Evolutionary conservation across 441 rosid species (phyloP).

Genomic region (Adansonia gregorii): DNA sequence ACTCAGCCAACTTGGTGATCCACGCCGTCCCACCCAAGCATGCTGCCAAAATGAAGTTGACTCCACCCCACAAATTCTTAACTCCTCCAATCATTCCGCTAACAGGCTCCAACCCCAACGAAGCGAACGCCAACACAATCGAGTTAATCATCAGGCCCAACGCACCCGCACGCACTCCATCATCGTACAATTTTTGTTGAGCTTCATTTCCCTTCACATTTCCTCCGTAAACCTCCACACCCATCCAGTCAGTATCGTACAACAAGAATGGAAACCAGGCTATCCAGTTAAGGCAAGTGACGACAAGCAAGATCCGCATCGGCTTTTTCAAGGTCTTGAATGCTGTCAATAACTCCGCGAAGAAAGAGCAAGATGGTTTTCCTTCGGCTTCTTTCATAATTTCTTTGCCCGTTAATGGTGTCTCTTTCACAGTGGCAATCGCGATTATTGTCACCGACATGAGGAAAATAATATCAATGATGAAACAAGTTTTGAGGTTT

Average conservation of each 20-base stretch:
- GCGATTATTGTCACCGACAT: slow-evolving; percentile 43
- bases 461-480: slow-evolving; percentile 62
- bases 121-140: slow-evolving; percentile 53
- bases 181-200: slow-evolving; percentile 45
- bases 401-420: slow-evolving; percentile 43
- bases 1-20: slow-evolving; percentile 62
- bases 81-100: slow-evolving; percentile 60
- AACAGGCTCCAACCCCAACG: slow-evolving; percentile 53
- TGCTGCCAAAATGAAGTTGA: slow-evolving; percentile 59
- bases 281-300: slow-evolving; percentile 81
- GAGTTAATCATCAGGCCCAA: slow-evolving; percentile 79
- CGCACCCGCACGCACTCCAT: slow-evolving; percentile 74
- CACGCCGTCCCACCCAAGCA: slow-evolving; percentile 54
- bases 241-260: slow-evolving; percentile 94
- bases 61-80: slow-evolving; percentile 69
- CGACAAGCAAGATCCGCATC: slow-evolving; percentile 77
- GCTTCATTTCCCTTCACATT: slow-evolving; percentile 35
- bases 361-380: slow-evolving; percentile 29
- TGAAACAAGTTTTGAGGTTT: slow-evolving; percentile 77
- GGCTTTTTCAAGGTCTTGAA: slow-evolving; percentile 57
- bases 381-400: slow-evolving; percentile 22
- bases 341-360: slow-evolving; percentile 51
- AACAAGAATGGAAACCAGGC: slow-evolving; percentile 91
- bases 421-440: slow-evolving; percentile 53
- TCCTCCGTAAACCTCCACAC: slow-evolving; percentile 82